These are phyloP conservation scores for Podosphaera xanthii DNA, from an alignment of 2,329 filamentous ascomycete genomes.

Conservation along the genomic window DNA sequence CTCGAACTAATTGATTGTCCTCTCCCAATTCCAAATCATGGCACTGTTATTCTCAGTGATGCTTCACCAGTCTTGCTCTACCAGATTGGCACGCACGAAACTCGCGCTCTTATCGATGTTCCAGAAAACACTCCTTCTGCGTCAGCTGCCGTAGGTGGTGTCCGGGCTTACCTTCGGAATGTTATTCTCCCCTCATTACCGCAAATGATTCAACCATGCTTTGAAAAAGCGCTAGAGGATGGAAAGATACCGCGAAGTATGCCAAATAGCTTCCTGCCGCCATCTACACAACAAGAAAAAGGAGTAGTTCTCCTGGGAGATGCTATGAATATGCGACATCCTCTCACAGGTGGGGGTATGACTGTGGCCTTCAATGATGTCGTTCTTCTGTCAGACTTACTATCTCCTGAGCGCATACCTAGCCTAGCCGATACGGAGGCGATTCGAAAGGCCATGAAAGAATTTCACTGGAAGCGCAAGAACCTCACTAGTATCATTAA, in stretches of 20 bases:
- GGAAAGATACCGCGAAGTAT: slow-evolving; percentile 61
- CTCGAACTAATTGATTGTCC: slow-evolving; percentile 77
- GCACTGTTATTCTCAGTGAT: slow-evolving; percentile 70
- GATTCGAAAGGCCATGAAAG: slow-evolving; percentile 39
- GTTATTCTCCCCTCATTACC: slow-evolving; percentile 63
- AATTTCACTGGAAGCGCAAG: slow-evolving; percentile 79
- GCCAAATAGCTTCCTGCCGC: slow-evolving; percentile 87
- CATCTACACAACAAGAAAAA: slow-evolving; percentile 43
- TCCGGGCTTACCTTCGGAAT: slow-evolving; percentile 63
- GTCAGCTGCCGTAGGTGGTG: slow-evolving; percentile 50
- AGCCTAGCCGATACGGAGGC: slow-evolving; percentile 41
- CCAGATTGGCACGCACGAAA: slow-evolving; percentile 91
- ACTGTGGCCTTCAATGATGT: slow-evolving; percentile 92
- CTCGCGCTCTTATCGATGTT: slow-evolving; percentile 71
- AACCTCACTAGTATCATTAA: slow-evolving; percentile 72
- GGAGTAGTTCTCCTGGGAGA: slow-evolving; percentile 73
- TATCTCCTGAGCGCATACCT: slow-evolving; percentile 46
- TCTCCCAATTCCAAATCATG: slow-evolving; percentile 51
- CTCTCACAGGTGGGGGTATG: slow-evolving; percentile 92
- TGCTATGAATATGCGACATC: slow-evolving; percentile 98
- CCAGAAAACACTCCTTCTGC: slow-evolving; percentile 57
- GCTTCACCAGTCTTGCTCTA: slow-evolving; percentile 69
- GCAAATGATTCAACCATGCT: slow-evolving; percentile 43
- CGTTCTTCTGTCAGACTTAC: slow-evolving; percentile 48
- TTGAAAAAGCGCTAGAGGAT: slow-evolving; percentile 52